Evolutionary conservation across 169 alveolate species (phyloP).

Genomic region (Plasmodium gaboni): DNA sequence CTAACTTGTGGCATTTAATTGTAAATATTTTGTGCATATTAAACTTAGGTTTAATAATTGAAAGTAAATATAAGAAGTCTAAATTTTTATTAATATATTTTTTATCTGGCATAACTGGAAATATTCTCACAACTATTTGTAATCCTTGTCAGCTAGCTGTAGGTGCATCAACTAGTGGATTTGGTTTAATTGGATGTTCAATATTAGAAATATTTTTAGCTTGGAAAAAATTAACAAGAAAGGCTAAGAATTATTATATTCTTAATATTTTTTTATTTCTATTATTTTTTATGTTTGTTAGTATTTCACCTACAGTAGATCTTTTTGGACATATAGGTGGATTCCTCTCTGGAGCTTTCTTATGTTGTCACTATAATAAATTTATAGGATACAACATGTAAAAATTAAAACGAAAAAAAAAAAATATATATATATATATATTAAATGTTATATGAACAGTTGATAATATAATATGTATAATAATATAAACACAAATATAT

Average conservation of each 20-base stretch:
- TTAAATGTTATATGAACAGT: not conserved
- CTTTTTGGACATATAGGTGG: slow-evolving; percentile 75
- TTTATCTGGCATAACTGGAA: slow-evolving; percentile 74
- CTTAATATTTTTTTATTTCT: slow-evolving; percentile 63
- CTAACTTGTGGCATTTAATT: slow-evolving; percentile 74
- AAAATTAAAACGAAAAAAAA: not conserved
- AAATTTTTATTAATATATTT: slow-evolving; percentile 18
- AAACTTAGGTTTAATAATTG: slow-evolving; percentile 70
- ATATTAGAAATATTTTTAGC: slow-evolving; percentile 77
- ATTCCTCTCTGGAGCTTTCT: slow-evolving; percentile 68
- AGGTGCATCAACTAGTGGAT: slow-evolving; percentile 80
- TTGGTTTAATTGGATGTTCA: slow-evolving; percentile 79
- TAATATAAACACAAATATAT: slow-evolving; percentile 24
- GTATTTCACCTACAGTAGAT: slow-evolving; percentile 75
- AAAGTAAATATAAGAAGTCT: slow-evolving; percentile 45
- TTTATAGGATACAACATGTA: slow-evolving; percentile 65
- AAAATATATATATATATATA: too few species aligned
- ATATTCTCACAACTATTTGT: slow-evolving; percentile 75
- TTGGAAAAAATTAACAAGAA: slow-evolving; percentile 61
- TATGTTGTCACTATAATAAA: slow-evolving; percentile 58
- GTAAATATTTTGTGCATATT: slow-evolving; percentile 62
- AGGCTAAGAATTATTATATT: slow-evolving; percentile 57
- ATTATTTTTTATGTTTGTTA: slow-evolving; percentile 58
- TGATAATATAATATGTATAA: slow-evolving; percentile 40
- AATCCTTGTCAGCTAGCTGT: slow-evolving; percentile 81